phyloP scores from a whole-genome alignment of 2,329 filamentous ascomycete species.

The Gaeumannomyces tritici region DNA sequence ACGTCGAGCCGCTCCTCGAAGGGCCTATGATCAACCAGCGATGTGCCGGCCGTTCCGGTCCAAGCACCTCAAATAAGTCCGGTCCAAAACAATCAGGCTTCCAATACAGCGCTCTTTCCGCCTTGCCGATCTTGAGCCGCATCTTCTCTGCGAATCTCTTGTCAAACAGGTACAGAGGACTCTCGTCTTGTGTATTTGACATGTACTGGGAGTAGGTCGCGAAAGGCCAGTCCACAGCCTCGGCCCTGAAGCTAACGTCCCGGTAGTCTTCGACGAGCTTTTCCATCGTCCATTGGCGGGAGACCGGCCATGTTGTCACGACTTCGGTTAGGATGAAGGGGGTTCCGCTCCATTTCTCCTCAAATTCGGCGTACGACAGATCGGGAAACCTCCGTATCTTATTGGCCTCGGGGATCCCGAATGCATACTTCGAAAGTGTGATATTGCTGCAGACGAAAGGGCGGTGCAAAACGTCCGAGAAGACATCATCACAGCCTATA shows the following conservation, averaged over 20 bases:
- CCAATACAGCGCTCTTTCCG: conserved; percentile 55
- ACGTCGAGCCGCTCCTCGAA: conserved; percentile 79
- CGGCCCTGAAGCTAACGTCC: conserved; percentile 68
- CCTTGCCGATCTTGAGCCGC: conserved; percentile 51
- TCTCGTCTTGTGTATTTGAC: conserved; percentile 70
- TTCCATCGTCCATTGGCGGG: conserved; percentile 63
- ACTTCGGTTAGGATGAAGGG: conserved; percentile 83
- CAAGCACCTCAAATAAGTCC: conserved; percentile 76
- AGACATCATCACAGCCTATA: conserved; percentile 69
- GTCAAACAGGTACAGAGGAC: conserved; percentile 88
- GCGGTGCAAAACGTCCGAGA: conserved; percentile 81
- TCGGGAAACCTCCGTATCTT: conserved; percentile 60
- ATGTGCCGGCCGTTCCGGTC: conserved; percentile 70
- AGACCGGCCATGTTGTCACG: conserved; percentile 74
- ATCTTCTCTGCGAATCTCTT: conserved; percentile 82
- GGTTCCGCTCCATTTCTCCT: conserved; percentile 62
- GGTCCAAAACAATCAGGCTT: conserved; percentile 75
- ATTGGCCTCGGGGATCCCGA: conserved; percentile 64
- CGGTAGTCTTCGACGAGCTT: conserved; percentile 54
- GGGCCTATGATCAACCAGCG: conserved; percentile 92
- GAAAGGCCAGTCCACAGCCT: conserved; percentile 88
- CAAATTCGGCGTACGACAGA: conserved; percentile 65
- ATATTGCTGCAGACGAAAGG: conserved; percentile 86
- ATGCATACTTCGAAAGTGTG: conserved; percentile 53
- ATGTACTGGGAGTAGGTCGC: conserved; percentile 77